phyloP scores from a whole-genome alignment of 73 alveolate species.

The Tetrahymena elliotti region DNA sequence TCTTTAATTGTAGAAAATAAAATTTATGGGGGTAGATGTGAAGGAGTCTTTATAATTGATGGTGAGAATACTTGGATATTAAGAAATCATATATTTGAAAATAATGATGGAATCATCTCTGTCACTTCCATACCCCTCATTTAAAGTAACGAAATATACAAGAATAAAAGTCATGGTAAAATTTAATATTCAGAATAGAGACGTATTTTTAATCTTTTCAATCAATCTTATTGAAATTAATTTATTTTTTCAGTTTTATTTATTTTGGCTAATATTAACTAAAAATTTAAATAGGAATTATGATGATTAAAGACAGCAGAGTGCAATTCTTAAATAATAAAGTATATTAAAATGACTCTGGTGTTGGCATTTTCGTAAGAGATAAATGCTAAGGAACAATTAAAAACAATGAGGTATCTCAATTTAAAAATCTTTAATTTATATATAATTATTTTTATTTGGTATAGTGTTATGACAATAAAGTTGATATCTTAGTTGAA shows the following conservation, averaged over 20 bases:
- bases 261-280: background rate
- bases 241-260: slow-evolving; percentile 51
- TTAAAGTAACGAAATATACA: slow-evolving; percentile 69
- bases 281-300: slow-evolving; percentile 20
- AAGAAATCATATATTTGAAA: slow-evolving; percentile 79
- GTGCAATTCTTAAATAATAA: background rate
- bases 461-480: background rate
- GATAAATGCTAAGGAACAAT: slow-evolving; percentile 42
- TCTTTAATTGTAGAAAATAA: slow-evolving; percentile 71
- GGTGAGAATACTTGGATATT: slow-evolving; percentile 74
- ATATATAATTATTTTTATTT: background rate
- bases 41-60: slow-evolving; percentile 86
- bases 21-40: slow-evolving; percentile 79
- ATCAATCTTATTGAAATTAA: slow-evolving; percentile 64
- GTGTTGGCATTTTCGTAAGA: slow-evolving; percentile 60
- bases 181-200: too few relatives aligned
- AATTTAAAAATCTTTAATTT: background rate
- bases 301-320: background rate
- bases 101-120: slow-evolving; percentile 89
- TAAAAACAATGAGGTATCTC: slow-evolving; percentile 37
- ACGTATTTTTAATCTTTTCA: too few relatives aligned
- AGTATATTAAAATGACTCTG: slow-evolving; percentile 28
- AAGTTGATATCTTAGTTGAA: background rate
- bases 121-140: slow-evolving; percentile 71
- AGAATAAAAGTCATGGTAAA: slow-evolving; percentile 83